Conservation (phyloP, 1,284 basidiomycete genomes). For the Trichosporon ovoides region DNA sequence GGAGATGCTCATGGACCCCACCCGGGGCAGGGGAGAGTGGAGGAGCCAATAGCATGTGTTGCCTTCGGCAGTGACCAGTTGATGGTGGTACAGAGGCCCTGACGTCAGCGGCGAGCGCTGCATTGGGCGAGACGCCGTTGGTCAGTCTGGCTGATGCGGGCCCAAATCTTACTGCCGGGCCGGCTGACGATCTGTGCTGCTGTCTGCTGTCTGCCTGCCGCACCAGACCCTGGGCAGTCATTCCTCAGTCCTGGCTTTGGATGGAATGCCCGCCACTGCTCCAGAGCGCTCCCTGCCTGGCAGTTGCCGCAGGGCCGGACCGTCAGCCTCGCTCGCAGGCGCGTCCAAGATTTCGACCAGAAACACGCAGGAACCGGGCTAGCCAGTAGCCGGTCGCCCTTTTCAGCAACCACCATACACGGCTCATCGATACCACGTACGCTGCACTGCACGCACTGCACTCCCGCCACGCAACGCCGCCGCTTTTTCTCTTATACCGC, state of each 20-base stretch:
- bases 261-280: too few relatives aligned
- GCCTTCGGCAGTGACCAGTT: too few relatives aligned
- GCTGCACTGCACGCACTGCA: too few relatives aligned
- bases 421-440: neutral
- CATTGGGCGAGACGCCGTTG: neutral
- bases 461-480: neutral
- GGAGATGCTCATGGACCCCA: neutral
- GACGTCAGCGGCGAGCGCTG: neutral
- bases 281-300: too few relatives aligned
- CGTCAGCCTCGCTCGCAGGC: neutral
- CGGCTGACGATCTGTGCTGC: conserved; percentile 4
- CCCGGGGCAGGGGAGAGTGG: neutral
- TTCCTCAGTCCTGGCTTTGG: too few relatives aligned
- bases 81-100: too few relatives aligned
- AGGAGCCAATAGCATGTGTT: neutral
- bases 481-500: neutral
- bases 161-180: neutral
- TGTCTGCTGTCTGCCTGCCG: neutral
- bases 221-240: too few relatives aligned
- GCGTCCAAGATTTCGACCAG: conserved; percentile 2
- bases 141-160: neutral
- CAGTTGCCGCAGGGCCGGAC: too few relatives aligned
- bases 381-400: conserved; percentile 6
- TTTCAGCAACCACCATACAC: neutral
- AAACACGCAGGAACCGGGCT: too few relatives aligned